Conservation (phyloP, 1,139 yeast species). For the Saccharomyces hybrid region DNA sequence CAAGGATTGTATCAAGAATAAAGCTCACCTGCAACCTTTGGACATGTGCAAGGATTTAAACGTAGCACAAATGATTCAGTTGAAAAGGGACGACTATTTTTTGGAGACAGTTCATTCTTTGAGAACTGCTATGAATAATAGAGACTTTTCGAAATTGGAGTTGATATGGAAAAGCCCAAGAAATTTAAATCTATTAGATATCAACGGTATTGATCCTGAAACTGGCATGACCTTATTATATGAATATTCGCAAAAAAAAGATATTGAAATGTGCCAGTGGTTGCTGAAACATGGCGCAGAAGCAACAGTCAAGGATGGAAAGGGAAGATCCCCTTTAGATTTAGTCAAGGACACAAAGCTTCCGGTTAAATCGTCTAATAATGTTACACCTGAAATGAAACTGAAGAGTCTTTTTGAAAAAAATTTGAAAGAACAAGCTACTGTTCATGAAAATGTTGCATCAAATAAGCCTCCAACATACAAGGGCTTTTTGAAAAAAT, state of each 20-base stretch:
- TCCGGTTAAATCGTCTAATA: conserved; percentile 29
- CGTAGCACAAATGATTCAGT: conserved; percentile 64
- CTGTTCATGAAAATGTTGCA: conserved; percentile 22
- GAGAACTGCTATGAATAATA: conserved; percentile 57
- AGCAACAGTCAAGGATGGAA: conserved; percentile 80
- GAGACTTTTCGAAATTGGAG: conserved; percentile 64
- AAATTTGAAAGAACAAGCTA: conserved; percentile 79
- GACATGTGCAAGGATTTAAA: conserved; percentile 69
- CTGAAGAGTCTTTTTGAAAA: conserved; percentile 60
- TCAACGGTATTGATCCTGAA: conserved; percentile 90
- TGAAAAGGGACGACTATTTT: conserved; percentile 73
- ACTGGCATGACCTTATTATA: conserved; percentile 91
- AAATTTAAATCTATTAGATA: conserved; percentile 74
- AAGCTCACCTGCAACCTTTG: conserved; percentile 70
- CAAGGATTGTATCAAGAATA: conserved; percentile 79
- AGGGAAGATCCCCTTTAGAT: conserved; percentile 79
- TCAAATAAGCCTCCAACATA: too few relatives aligned
- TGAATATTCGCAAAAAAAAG: conserved; percentile 74
- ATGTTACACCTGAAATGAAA: conserved; percentile 41
- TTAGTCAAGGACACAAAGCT: conserved; percentile 38
- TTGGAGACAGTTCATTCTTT: conserved; percentile 66
- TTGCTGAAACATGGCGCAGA: conserved; percentile 90
- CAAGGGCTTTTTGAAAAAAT: too few relatives aligned
- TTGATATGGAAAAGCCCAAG: conserved; percentile 62
- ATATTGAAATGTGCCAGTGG: conserved; percentile 81